These are phyloP conservation scores for Hirschfeldia incana DNA, from an alignment of 345 rosid species.

Conservation along the genomic window DNA sequence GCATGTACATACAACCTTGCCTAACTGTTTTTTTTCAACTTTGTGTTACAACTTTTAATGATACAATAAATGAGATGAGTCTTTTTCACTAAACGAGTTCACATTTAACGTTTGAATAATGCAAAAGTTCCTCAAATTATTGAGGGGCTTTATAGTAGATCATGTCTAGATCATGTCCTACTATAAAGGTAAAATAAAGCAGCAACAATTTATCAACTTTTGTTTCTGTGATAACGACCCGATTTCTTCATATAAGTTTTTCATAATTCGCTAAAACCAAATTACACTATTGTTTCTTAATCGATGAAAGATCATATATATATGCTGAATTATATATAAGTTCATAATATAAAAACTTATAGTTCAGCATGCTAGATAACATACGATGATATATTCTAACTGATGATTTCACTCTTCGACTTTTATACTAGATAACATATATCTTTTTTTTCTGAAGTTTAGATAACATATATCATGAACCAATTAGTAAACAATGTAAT, in stretches of 20 bases:
- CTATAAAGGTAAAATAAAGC: constrained; percentile 17
- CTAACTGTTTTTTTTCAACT: constrained; percentile 9
- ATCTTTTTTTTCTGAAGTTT: no score
- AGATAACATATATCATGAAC: no score
- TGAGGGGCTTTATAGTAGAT: neutral
- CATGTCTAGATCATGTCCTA: neutral
- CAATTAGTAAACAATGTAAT: neutral
- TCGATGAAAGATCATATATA: neutral
- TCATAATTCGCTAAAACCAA: neutral
- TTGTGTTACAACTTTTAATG: constrained; percentile 19
- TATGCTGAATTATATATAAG: neutral
- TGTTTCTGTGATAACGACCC: neutral
- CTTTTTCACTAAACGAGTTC: constrained; percentile 17
- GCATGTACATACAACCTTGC: neutral
- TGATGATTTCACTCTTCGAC: constrained; percentile 7
- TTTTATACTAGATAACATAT: neutral
- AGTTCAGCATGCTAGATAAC: neutral
- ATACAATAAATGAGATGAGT: constrained; percentile 31
- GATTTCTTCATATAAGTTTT: neutral
- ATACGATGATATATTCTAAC: neutral
- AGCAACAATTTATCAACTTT: neutral
- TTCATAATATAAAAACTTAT: neutral
- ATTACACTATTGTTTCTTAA: neutral
- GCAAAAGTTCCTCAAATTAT: constrained; percentile 13
- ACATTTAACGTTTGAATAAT: constrained; percentile 31